phyloP scores from a whole-genome alignment of 1,139 yeast genomes.

The Suhomyces anneliseae region DNA sequence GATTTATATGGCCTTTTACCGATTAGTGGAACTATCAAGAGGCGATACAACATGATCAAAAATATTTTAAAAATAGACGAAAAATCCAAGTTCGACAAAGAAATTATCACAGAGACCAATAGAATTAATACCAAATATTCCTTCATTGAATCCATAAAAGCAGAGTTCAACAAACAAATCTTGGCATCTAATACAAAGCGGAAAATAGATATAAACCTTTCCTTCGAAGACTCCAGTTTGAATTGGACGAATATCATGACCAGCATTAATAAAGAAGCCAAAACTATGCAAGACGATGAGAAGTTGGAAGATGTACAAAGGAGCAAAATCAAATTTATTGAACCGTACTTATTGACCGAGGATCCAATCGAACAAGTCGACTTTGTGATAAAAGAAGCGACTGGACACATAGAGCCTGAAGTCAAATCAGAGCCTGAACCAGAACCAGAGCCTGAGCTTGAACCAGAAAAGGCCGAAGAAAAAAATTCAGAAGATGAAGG shows the following conservation, averaged over 20 bases:
- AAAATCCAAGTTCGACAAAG: not conserved
- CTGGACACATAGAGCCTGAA: not conserved
- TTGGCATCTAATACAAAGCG: conserved; percentile 10
- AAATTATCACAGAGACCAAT: conserved; percentile 4
- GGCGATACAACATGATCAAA: conserved; percentile 10
- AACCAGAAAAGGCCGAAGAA: conserved; percentile 10
- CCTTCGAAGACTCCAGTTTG: conserved; percentile 8
- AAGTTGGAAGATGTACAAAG: conserved; percentile 35
- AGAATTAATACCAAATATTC: conserved; percentile 14
- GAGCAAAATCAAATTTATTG: conserved; percentile 39
- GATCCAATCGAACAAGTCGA: conserved; percentile 45
- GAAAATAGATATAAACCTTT: conserved; percentile 10
- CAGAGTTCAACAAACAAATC: conserved; percentile 30
- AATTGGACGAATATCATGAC: conserved; percentile 30
- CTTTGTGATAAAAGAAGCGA: conserved; percentile 19
- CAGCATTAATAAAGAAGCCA: conserved; percentile 29
- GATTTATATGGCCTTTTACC: conserved; percentile 42
- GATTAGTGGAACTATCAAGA: conserved; percentile 16
- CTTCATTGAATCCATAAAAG: conserved; percentile 31
- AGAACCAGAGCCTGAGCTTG: not conserved
- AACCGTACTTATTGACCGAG: conserved; percentile 52
- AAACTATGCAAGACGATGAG: conserved; percentile 31
- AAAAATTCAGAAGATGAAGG: conserved; percentile 6
- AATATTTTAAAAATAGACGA: not conserved
- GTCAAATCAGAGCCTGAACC: not conserved